Evolutionary conservation across 768 basidiomycete species (phyloP), one percentile per base, ranked within the genome.

Genomic region (Leccinum olivaceopallidum): DNA sequence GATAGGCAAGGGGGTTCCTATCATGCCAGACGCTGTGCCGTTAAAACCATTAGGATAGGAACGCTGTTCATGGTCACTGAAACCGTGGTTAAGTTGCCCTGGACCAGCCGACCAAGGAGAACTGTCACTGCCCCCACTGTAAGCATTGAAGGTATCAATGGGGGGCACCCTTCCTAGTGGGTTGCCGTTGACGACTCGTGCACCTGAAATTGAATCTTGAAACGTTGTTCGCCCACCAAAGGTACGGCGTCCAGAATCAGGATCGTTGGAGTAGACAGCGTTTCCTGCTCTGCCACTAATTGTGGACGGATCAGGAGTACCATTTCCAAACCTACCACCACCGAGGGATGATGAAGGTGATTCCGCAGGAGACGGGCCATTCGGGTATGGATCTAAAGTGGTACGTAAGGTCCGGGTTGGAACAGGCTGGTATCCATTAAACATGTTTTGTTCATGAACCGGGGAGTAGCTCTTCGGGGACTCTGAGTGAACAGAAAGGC

Each of bases 291-390:
- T 79, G 24, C 83, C 80, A 56, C 79, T 81, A 63, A 88, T 83
- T 8, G 78, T 75, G 28, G 79, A 71, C n/a, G 83, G 81, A 72
- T 92, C 90, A 0, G 90, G 90, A 34, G 90, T 91, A 20, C 79
- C 80, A 63, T 85, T 83, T 50, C 82, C 80, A 69, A 89, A 88
- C 62, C 85, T 76, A 32, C 81, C 83, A 30, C 79, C 83, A 60
- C 87, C 83, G 48, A 90, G 81, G 4, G 89, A 88, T 2, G 90
- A 91, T 3, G 87, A 82, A 3, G 89, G 88, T 9, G 90, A 91
- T 60, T 88, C 86, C 16, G 87, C 82, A 34, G 81, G 77, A 30
- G 89, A 86, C 12, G 80, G 79, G 42, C 78, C 75, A 49, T 75
- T 77, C 30, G 84, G 61, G 71, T 84, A 87, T 2, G 83, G 79